phyloP scores from a whole-genome alignment of 2,329 filamentous ascomycete species.

The Aspergillus amoenus region DNA sequence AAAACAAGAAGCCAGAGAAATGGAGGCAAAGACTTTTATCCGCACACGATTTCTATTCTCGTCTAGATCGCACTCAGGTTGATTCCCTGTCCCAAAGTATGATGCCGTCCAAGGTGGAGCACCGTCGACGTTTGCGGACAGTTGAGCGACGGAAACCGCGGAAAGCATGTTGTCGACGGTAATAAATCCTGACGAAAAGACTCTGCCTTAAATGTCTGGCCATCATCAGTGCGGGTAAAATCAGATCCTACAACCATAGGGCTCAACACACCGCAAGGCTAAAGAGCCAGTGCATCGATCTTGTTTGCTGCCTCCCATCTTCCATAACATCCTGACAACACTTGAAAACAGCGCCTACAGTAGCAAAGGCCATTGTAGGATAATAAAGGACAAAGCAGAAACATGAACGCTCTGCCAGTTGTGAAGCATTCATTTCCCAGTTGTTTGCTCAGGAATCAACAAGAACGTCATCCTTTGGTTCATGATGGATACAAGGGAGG shows the following conservation, averaged over 20 bases:
- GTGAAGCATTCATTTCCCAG: too few relatives aligned
- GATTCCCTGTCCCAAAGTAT: conserved; percentile 1
- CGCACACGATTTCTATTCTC: not conserved
- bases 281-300: conserved; percentile 3
- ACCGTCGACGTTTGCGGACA: conserved; percentile 16
- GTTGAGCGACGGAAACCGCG: not conserved
- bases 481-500: not conserved
- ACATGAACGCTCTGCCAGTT: too few relatives aligned
- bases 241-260: not conserved
- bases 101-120: conserved; percentile 4
- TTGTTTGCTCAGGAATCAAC: not conserved
- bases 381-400: too few relatives aligned
- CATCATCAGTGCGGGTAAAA: not conserved
- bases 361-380: not conserved
- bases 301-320: not conserved
- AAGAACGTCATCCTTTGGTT: not conserved
- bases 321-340: not conserved
- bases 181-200: not conserved
- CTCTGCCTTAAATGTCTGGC: not conserved
- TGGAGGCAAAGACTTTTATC: not conserved
- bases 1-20: not conserved
- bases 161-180: not conserved
- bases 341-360: not conserved
- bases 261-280: conserved; percentile 5
- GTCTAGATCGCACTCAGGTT: not conserved